Evolutionary conservation across 306 rosid genomes (phyloP).

Genomic region (Pueraria montana): DNA sequence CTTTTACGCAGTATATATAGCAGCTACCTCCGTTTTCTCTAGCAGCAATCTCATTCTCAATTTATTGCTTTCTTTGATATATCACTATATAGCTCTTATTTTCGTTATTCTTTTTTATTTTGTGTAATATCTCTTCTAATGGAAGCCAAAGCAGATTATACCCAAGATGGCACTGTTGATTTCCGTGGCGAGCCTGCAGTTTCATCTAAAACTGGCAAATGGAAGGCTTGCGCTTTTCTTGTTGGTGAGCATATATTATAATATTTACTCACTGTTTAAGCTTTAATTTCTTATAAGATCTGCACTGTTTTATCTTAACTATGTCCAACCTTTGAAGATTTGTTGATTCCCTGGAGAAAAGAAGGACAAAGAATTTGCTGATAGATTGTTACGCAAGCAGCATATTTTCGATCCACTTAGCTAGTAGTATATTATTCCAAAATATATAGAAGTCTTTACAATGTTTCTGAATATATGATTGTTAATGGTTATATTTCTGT

Average conservation of each 20-base stretch:
- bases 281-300: background rate
- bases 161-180: conserved; percentile 87
- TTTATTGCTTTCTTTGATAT: conserved; percentile 34
- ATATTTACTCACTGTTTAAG: background rate
- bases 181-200: conserved; percentile 80
- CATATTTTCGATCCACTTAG: too few relatives aligned
- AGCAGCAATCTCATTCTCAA: conserved; percentile 31
- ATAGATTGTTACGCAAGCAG: background rate
- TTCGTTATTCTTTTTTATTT: background rate
- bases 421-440: too few relatives aligned
- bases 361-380: background rate
- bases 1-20: conserved; percentile 38
- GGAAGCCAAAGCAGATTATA: conserved; percentile 75
- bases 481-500: background rate
- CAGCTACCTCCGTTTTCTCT: conserved; percentile 10
- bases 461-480: background rate
- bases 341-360: background rate
- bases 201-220: conserved; percentile 90
- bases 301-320: background rate
- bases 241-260: conserved; percentile 66
- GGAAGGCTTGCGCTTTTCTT: conserved; percentile 98
- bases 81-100: conserved; percentile 30
- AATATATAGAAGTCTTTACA: background rate
- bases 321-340: conserved; percentile 4
- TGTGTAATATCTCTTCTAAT: conserved; percentile 36